A percentile compares a stretch with the other conserved stretches of the same genome.
Conservation (phyloP, 169 alveolate species). For the Cryptosporidium felis region DNA sequence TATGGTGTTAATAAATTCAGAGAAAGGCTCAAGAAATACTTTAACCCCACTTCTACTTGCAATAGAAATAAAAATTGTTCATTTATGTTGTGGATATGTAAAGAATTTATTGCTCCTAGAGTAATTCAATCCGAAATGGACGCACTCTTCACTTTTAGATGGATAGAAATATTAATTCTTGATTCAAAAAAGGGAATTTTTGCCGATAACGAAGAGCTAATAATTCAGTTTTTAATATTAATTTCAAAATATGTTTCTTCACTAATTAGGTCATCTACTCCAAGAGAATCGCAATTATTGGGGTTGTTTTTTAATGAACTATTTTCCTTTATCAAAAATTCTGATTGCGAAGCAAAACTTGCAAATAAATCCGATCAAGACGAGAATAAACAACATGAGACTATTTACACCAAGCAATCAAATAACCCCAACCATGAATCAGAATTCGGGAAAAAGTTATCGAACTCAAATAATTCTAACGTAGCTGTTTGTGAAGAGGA, state of each 20-base stretch:
- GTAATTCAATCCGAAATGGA: slow-evolving; percentile 57
- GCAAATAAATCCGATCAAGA: no score
- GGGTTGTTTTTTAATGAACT: slow-evolving; percentile 38
- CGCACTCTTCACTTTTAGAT: slow-evolving; percentile 26
- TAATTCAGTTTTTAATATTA: background rate
- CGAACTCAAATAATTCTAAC: no score
- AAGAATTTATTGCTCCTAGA: slow-evolving; percentile 32
- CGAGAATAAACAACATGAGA: no score
- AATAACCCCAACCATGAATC: no score
- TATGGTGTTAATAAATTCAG: background rate
- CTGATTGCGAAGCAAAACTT: no score
- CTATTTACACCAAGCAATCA: no score
- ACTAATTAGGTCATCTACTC: slow-evolving; percentile 37
- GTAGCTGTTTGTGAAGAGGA: no score
- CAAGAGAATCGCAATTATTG: slow-evolving; percentile 45
- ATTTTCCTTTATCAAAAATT: slow-evolving; percentile 1
- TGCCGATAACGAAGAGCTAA: background rate
- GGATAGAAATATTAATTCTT: slow-evolving; percentile 38
- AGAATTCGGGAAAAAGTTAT: no score
- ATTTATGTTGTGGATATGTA: slow-evolving; percentile 53
- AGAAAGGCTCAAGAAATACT: background rate
- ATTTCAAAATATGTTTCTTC: slow-evolving; percentile 6
- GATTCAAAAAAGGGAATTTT: slow-evolving; percentile 18
- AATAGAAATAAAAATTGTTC: background rate
- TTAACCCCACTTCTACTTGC: background rate